Conservation (phyloP, 2,329 filamentous ascomycete genomes). For the Pseudocercospora musae region DNA sequence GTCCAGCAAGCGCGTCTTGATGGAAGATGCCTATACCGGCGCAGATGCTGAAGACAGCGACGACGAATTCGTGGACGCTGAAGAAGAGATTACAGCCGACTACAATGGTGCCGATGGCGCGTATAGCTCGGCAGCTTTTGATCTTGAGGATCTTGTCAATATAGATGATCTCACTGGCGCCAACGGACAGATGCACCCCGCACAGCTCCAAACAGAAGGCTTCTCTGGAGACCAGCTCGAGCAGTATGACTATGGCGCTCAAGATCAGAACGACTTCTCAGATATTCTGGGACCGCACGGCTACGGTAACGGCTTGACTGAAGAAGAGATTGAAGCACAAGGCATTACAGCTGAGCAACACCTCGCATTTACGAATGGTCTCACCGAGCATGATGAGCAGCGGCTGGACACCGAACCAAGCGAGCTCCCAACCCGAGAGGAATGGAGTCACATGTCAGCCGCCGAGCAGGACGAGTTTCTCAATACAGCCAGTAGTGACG, state of each 20-base stretch:
- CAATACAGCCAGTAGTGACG: not conserved
- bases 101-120: not conserved
- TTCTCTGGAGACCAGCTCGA: not conserved
- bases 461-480: not conserved
- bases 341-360: constrained; percentile 2
- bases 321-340: not conserved
- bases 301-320: not conserved
- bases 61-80: constrained; percentile 23
- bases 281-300: not conserved
- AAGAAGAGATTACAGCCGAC: constrained; percentile 14
- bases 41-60: constrained; percentile 14
- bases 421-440: not conserved
- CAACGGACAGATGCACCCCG: not conserved
- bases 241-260: not conserved
- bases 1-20: constrained; percentile 3
- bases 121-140: not conserved
- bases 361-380: not conserved
- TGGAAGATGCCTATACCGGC: not conserved
- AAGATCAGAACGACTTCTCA: not conserved
- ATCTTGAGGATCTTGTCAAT: not conserved
- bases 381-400: not conserved
- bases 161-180: not conserved
- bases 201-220: not conserved
- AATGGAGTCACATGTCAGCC: not conserved
- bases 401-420: not conserved